Percentiles rank a stretch among this genome's conserved stretches.
phyloP scores from a whole-genome alignment of 192 early-diverging fungal genomes.

The Kappamyces sp. region DNA sequence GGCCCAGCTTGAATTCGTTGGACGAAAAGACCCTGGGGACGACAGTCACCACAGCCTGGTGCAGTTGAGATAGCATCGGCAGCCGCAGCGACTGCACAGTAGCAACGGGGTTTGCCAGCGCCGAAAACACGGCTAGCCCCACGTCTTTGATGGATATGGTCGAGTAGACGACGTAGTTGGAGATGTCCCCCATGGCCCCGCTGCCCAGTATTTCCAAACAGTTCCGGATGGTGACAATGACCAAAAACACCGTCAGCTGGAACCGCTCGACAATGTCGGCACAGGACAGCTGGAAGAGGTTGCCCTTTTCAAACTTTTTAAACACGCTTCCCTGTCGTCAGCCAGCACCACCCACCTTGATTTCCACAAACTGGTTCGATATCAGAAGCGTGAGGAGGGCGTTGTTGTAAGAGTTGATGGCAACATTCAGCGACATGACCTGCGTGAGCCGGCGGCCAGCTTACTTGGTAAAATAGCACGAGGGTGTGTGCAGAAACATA shows the following conservation, averaged over 20 bases:
- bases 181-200: conserved; percentile 16
- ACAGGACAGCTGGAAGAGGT: conserved; percentile 92
- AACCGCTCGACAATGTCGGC: conserved; percentile 95
- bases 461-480: conserved; percentile 79
- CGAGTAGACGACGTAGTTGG: conserved; percentile 19
- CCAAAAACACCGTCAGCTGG: conserved; percentile 79
- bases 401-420: conserved; percentile 94
- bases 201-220: conserved; percentile 71
- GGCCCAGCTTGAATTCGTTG: conserved; percentile 5
- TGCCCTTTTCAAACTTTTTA: conserved; percentile 94
- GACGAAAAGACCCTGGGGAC: conserved; percentile 7
- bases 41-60: conserved; percentile 15
- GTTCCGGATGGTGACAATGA: conserved; percentile 88
- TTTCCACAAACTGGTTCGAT: conserved; percentile 97
- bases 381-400: conserved; percentile 88
- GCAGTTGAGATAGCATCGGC: neutral
- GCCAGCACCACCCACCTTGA: conserved; percentile 51
- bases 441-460: too few species aligned
- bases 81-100: neutral
- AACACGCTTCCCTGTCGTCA: conserved; percentile 70
- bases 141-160: neutral
- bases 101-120: too few species aligned
- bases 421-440: conserved; percentile 91
- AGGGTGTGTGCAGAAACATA: conserved; percentile 90
- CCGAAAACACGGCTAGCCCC: conserved; percentile 4